phyloP scores from a whole-genome alignment of 2,329 filamentous ascomycete species.

The Cladosporium austrohemisphaericum region DNA sequence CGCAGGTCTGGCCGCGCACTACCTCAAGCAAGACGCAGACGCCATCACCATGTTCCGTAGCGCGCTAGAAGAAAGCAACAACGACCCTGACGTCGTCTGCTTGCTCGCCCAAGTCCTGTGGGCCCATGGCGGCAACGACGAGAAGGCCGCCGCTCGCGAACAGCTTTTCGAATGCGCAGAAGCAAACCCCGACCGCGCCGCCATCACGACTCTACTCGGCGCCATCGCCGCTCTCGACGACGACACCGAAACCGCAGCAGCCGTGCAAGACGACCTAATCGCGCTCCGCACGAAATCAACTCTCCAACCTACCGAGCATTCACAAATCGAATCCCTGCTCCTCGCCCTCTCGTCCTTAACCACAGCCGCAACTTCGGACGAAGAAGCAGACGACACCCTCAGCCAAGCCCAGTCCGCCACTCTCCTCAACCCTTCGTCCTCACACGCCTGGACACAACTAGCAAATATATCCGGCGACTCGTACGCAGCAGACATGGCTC shows the following conservation, averaged over 20 bases:
- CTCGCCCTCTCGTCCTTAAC: slow-evolving; percentile 66
- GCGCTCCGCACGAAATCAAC: slow-evolving; percentile 64
- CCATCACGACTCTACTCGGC: slow-evolving; percentile 75
- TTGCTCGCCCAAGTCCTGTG: slow-evolving; percentile 87
- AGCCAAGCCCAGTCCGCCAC: slow-evolving; percentile 70
- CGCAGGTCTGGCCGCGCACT: slow-evolving; percentile 77
- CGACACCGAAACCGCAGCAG: slow-evolving; percentile 74
- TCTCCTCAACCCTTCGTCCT: slow-evolving; percentile 74
- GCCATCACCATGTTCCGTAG: slow-evolving; percentile 76
- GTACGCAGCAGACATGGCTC: slow-evolving; percentile 69
- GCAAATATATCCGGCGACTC: slow-evolving; percentile 55
- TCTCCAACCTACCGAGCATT: slow-evolving; percentile 61
- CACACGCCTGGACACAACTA: slow-evolving; percentile 77
- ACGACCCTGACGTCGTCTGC: slow-evolving; percentile 79
- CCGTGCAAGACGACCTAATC: slow-evolving; percentile 74
- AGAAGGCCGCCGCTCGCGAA: slow-evolving; percentile 71
- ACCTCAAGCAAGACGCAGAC: slow-evolving; percentile 59
- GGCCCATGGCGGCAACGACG: slow-evolving; percentile 75
- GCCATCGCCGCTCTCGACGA: slow-evolving; percentile 78
- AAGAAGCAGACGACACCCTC: slow-evolving; percentile 47
- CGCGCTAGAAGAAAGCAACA: slow-evolving; percentile 71
- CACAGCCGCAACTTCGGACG: slow-evolving; percentile 31
- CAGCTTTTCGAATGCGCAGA: slow-evolving; percentile 79
- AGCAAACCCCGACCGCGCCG: slow-evolving; percentile 68
- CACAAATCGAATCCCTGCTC: slow-evolving; percentile 69